A percentile compares a stretch with the other conserved stretches of the same genome.
Conservation (phyloP, 2,329 filamentous ascomycete species). For the Botrytis hyacinthi region DNA sequence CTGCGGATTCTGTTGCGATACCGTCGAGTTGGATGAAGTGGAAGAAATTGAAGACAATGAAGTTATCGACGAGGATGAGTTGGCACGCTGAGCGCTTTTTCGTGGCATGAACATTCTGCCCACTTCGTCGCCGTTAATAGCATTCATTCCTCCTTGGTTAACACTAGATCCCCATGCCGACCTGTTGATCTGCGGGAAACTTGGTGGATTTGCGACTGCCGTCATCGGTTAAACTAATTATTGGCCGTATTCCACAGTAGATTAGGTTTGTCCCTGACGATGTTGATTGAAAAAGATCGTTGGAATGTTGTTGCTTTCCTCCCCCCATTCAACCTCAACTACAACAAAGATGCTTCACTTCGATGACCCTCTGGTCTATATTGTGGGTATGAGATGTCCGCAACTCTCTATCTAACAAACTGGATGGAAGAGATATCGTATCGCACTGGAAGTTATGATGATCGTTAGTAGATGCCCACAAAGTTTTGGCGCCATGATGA, state of each 20-base stretch:
- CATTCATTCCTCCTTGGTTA: conserved; percentile 57
- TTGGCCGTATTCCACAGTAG: conserved; percentile 14
- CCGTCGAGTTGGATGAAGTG: conserved; percentile 59
- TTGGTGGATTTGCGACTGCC: conserved; percentile 64
- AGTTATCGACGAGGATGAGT: conserved; percentile 86
- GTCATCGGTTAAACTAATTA: conserved; percentile 50
- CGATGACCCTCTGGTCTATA: conserved; percentile 17
- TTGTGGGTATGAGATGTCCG: neutral
- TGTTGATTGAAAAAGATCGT: conserved; percentile 21
- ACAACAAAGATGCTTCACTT: conserved; percentile 26
- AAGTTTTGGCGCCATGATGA: conserved; percentile 28
- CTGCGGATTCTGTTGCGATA: conserved; percentile 59
- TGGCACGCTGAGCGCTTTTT: conserved; percentile 81
- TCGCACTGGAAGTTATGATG: conserved; percentile 26
- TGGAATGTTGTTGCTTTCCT: conserved; percentile 23
- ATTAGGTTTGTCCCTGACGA: conserved; percentile 19
- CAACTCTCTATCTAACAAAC: neutral
- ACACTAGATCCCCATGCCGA: conserved; percentile 65
- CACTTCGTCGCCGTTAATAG: conserved; percentile 80
- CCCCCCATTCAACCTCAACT: conserved; percentile 24
- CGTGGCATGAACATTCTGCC: conserved; percentile 87
- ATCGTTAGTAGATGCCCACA: conserved; percentile 29
- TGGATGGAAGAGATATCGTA: neutral
- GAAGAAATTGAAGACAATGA: conserved; percentile 60
- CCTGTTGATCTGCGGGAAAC: conserved; percentile 61